Conservation (phyloP, 805 yeast genomes). For the Wickerhamiella lipophila region DNA sequence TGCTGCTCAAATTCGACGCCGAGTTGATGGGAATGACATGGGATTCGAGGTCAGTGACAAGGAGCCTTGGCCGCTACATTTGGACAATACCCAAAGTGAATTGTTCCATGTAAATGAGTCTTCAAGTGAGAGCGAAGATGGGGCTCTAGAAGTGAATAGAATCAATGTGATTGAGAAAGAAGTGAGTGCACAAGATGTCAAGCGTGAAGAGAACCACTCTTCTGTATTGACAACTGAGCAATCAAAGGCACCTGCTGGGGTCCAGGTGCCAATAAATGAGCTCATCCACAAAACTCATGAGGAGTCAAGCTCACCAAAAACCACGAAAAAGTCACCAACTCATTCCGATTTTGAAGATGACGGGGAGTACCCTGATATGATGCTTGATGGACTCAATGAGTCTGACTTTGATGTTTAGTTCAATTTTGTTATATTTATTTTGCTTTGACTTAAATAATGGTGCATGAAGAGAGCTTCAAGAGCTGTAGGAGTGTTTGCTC, state of each 20-base stretch:
- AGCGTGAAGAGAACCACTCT: not conserved
- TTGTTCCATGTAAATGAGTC: not conserved
- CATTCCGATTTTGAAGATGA: constrained; percentile 4
- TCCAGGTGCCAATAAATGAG: not conserved
- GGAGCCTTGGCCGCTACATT: constrained; percentile 7
- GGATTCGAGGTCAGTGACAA: constrained; percentile 7
- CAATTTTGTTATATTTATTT: not conserved
- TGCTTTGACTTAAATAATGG: not conserved
- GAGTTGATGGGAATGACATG: constrained; percentile 22
- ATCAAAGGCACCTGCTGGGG: not conserved
- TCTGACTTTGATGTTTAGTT: constrained; percentile 8
- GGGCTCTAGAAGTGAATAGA: not conserved
- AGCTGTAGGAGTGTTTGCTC: too few species aligned
- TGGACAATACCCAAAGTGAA: not conserved
- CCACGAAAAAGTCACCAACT: not conserved
- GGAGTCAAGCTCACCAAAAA: not conserved
- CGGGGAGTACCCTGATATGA: constrained; percentile 7
- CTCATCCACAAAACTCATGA: not conserved
- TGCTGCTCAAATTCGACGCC: constrained; percentile 25
- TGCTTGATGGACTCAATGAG: constrained; percentile 8
- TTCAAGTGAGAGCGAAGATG: constrained; percentile 2
- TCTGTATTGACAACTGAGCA: not conserved
- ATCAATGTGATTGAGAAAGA: too few species aligned
- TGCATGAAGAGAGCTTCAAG: too few species aligned
- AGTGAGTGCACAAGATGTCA: not conserved